Base-by-base conservation (phyloP, 495 filamentous ascomycete genomes). In the Daldinia loculata region DNA sequence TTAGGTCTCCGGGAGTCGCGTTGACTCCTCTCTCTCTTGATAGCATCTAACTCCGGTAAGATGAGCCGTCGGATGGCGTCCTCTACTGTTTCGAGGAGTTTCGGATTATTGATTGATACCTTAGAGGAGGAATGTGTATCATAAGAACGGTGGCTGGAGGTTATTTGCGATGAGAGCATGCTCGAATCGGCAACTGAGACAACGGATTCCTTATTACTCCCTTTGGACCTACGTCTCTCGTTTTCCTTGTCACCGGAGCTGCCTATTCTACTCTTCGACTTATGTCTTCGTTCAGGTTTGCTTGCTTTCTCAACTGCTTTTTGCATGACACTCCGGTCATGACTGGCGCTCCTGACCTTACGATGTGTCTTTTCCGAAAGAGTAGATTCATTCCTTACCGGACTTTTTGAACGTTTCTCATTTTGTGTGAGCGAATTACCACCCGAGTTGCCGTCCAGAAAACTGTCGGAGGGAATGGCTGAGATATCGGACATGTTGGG, bases 61-160 rank as follows among this genome's bases (percentile, higher is more conserved):
- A 98, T 97, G 55, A 98, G 82, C 50, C 94, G 88, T 56, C 92
- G 90, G 70, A 99, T 98, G 22, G 95, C 93, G 82, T 98, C 95
- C 79, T 98, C 95, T 7, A 99, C 95, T 0, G 94, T 94, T 77
- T 96, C 93, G 5, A 98, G 86, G n/a, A 99, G 80, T 69, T 92
- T 96, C 0, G 95, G 95, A 76, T 99, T 98, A 80, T 96, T 98
- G 79, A 97, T 90, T 0, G 93, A 95, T 6, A 93, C 79, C 61
- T 89, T 92, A 26, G 89, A 88, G 30, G 89, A 88, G 32, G 93
- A 94, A 73, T 92, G 88, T 63, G 91, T 86, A 74, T 94, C 91
- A 41, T 88, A 86, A 14, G 91, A 93, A 41, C 86, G 87, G 63
- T 90, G 88, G 73, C 86, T 89, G 11, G 89, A 83, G 50, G 91